Evolutionary conservation across 768 basidiomycete genomes (phyloP).

Genomic region (Agrocybe praecox): DNA sequence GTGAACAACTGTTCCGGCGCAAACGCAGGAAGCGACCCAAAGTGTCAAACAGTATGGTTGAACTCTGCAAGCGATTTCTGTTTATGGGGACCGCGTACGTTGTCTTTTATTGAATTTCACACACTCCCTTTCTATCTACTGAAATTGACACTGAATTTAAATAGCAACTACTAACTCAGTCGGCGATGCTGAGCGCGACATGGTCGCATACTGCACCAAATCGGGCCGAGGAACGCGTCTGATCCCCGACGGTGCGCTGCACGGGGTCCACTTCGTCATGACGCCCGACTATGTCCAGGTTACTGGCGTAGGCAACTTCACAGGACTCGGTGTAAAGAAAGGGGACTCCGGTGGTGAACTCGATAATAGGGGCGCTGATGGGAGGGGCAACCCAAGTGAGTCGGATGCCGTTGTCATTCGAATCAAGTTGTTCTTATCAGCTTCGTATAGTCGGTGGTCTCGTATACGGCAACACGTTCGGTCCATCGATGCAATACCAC

Average conservation of each 20-base stretch:
- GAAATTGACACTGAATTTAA: neutral
- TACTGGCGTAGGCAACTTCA: conserved; percentile 70
- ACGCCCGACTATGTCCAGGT: conserved; percentile 67
- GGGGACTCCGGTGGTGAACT: conserved; percentile 72
- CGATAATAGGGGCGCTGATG: conserved; percentile 72
- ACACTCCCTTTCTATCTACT: neutral
- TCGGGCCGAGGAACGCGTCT: conserved; percentile 71
- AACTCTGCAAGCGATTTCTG: conserved; percentile 72
- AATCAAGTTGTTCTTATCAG: conserved; percentile 20
- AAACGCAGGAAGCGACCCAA: conserved; percentile 51
- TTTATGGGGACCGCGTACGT: conserved; percentile 61
- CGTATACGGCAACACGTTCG: conserved; percentile 66
- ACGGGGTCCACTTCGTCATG: conserved; percentile 69
- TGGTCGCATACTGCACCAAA: conserved; percentile 79
- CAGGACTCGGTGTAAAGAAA: conserved; percentile 57
- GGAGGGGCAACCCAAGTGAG: conserved; percentile 50
- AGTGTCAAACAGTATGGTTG: conserved; percentile 72
- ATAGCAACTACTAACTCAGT: conserved; percentile 49
- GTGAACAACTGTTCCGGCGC: conserved; percentile 68
- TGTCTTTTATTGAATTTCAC: too few species aligned
- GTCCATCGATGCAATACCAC: conserved; percentile 54
- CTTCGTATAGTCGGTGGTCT: conserved; percentile 61
- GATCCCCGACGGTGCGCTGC: conserved; percentile 68
- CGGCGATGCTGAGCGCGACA: conserved; percentile 67
- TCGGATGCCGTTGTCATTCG: neutral